Percentiles rank a stretch among this genome's conserved stretches.
Conservation (phyloP, 805 yeast species). For the Suhomyces sp. region DNA sequence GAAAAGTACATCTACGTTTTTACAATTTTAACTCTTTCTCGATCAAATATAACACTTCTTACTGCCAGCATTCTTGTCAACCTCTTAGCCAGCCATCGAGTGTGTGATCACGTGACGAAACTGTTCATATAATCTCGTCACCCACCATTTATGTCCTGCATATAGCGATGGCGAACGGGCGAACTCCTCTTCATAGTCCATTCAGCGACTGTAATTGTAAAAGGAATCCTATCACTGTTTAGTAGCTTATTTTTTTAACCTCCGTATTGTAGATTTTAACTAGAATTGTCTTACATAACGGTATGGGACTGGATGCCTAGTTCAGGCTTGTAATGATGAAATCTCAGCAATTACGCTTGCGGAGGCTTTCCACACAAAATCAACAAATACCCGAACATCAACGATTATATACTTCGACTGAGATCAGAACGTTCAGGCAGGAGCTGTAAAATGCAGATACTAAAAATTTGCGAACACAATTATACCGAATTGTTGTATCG, state of each 20-base stretch:
- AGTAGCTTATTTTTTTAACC: neutral
- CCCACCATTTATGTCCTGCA: neutral
- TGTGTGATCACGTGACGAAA: neutral
- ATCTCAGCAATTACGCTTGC: neutral
- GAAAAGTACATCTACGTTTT: neutral
- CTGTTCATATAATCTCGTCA: too few relatives aligned
- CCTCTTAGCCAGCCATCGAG: neutral
- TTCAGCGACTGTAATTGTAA: neutral
- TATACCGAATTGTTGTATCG: neutral
- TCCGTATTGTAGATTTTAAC: neutral
- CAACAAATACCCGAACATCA: too few relatives aligned
- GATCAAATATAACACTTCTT: neutral
- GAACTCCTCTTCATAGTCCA: neutral
- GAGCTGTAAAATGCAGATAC: neutral
- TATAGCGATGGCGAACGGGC: neutral
- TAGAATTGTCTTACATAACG: neutral
- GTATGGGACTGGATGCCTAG: neutral
- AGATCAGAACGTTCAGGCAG: neutral
- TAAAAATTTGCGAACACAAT: neutral
- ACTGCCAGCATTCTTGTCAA: neutral
- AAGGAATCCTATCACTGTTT: neutral
- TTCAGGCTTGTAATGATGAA: neutral
- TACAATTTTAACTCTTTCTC: neutral
- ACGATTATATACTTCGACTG: neutral
- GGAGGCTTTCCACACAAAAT: too few relatives aligned